Evolutionary conservation across 768 basidiomycete species (phyloP).

Genomic region (Xanthoconium purpureum): DNA sequence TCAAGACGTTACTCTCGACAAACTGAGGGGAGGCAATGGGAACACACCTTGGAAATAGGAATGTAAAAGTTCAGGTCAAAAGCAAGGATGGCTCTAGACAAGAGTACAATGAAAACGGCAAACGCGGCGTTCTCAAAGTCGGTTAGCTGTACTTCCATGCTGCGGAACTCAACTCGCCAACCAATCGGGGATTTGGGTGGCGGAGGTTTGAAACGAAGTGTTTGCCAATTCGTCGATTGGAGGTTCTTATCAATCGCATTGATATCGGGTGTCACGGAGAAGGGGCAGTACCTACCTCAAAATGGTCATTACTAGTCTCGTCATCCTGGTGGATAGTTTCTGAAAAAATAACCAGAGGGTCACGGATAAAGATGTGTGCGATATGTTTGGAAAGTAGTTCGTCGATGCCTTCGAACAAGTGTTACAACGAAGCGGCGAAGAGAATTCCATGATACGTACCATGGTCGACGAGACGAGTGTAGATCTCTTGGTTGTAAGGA

Average conservation of each 20-base stretch:
- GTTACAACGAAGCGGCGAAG: not conserved
- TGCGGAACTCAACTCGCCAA: constrained; percentile 97
- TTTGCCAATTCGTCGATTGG: constrained; percentile 99
- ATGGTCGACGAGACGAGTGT: constrained; percentile 66
- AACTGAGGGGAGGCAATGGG: not conserved
- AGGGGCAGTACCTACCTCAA: constrained; percentile 62
- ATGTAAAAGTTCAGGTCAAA: constrained; percentile 94
- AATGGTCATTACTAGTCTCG: constrained; percentile 83
- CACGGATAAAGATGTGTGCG: constrained; percentile 94
- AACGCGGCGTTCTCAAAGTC: constrained; percentile 99
- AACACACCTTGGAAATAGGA: constrained; percentile 86
- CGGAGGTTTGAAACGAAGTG: constrained; percentile 96
- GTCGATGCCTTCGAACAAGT: constrained; percentile 64
- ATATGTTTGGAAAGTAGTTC: constrained; percentile 85
- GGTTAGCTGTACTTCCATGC: constrained; percentile 98
- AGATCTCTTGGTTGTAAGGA: constrained; percentile 75
- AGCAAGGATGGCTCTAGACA: constrained; percentile 89
- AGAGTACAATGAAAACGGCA: constrained; percentile 88
- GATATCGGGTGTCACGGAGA: not conserved
- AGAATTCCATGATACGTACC: constrained; percentile 43
- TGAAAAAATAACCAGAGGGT: constrained; percentile 92
- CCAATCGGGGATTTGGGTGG: constrained; percentile 90
- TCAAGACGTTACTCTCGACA: constrained; percentile 1
- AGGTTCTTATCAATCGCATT: constrained; percentile 61
- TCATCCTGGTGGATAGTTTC: constrained; percentile 95